Conservation (phyloP, 371 early-diverging fungal genomes). For the Coemansia sp. region DNA sequence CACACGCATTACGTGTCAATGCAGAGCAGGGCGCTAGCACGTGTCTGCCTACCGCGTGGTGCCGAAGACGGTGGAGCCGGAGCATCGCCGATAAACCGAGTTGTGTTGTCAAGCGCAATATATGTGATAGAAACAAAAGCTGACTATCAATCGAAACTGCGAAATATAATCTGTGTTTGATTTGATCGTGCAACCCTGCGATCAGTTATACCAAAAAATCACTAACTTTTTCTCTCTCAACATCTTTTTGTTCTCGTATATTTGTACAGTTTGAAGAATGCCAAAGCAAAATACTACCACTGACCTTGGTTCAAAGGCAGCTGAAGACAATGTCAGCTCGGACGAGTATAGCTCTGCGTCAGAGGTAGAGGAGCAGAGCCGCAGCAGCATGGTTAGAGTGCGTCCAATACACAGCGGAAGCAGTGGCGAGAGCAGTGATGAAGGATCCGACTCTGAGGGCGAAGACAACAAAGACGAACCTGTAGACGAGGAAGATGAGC, state of each 20-base stretch:
- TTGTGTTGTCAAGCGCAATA: too few relatives aligned
- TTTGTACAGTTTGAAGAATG: conserved; percentile 1
- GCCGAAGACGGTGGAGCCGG: too few relatives aligned
- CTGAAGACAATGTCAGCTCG: neutral
- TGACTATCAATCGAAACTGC: too few relatives aligned
- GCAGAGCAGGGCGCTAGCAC: neutral
- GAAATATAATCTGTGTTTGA: too few relatives aligned
- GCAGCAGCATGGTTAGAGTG: conserved; percentile 9
- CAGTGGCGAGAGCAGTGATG: neutral
- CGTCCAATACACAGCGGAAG: neutral
- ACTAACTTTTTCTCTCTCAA: neutral
- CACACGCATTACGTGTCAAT: neutral
- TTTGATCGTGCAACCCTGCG: too few relatives aligned
- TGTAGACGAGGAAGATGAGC: conserved; percentile 6
- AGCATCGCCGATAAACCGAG: too few relatives aligned
- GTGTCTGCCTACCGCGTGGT: too few relatives aligned
- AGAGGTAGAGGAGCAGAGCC: conserved; percentile 11
- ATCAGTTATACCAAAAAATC: too few relatives aligned
- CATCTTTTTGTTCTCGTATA: neutral
- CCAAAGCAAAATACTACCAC: neutral
- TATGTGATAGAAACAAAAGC: too few relatives aligned
- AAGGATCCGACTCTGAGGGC: conserved; percentile 16
- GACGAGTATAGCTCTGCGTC: neutral
- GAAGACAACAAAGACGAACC: neutral
- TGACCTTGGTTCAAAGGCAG: neutral